These are phyloP conservation scores for Calonectria henricotiae DNA, from an alignment of 2,329 filamentous ascomycete genomes.

Conservation along the genomic window DNA sequence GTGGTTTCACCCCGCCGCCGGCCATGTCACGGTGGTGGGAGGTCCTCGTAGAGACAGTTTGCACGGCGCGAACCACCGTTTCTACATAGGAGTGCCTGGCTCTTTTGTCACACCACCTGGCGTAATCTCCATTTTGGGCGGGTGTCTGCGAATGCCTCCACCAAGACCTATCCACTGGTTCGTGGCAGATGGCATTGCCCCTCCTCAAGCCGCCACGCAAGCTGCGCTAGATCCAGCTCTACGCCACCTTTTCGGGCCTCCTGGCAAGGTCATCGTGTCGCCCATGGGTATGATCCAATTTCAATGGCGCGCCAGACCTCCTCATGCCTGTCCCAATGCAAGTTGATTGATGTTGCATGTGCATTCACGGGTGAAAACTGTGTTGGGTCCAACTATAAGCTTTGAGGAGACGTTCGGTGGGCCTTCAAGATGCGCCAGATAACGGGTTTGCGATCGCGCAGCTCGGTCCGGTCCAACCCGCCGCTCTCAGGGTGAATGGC, in stretches of 20 bases:
- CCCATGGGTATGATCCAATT: constrained; percentile 41
- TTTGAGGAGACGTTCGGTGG: constrained; percentile 20
- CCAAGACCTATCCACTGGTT: constrained; percentile 31
- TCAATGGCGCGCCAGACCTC: constrained; percentile 19
- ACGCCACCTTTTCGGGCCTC: constrained; percentile 51
- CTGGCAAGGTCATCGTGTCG: constrained; percentile 37
- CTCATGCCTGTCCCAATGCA: constrained; percentile 19
- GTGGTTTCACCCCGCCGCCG: constrained; percentile 40
- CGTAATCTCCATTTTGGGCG: constrained; percentile 7
- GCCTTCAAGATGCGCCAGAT: constrained; percentile 31
- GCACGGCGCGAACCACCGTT: neutral
- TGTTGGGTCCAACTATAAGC: constrained; percentile 11
- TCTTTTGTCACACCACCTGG: neutral
- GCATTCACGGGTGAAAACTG: constrained; percentile 6
- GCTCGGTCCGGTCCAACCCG: constrained; percentile 34
- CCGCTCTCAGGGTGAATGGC: constrained; percentile 39
- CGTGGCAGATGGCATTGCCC: constrained; percentile 50
- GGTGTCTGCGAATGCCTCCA: constrained; percentile 21
- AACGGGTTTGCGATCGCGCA: constrained; percentile 31
- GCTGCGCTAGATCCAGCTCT: constrained; percentile 51
- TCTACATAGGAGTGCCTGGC: neutral
- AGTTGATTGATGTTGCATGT: constrained; percentile 22
- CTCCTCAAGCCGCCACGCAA: constrained; percentile 53
- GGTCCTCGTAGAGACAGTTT: constrained; percentile 6
- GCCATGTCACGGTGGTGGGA: constrained; percentile 10